These are phyloP conservation scores for Aspergillus fumigatiaffinis DNA, from an alignment of 2,329 filamentous ascomycete species.

Conservation along the genomic window DNA sequence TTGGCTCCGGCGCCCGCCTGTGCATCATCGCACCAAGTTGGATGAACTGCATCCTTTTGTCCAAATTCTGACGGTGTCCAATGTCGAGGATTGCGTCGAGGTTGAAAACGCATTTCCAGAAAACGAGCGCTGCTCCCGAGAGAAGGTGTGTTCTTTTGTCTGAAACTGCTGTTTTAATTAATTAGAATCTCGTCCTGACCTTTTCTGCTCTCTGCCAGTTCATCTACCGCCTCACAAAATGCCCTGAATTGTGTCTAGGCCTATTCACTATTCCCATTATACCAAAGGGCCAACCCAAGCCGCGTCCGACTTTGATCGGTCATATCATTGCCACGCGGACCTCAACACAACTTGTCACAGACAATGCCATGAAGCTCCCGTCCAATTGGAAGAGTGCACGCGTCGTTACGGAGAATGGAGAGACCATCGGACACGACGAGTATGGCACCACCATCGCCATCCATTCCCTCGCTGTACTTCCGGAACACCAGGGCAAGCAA, in stretches of 20 bases:
- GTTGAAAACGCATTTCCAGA: slow-evolving; percentile 60
- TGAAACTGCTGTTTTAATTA: not conserved
- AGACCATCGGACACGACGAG: slow-evolving; percentile 65
- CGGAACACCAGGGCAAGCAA: slow-evolving; percentile 68
- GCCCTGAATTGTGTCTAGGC: slow-evolving; percentile 73
- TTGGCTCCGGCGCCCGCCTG: slow-evolving; percentile 39
- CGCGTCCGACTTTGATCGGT: slow-evolving; percentile 62
- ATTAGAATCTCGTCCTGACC: slow-evolving; percentile 9
- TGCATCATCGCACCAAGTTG: slow-evolving; percentile 34
- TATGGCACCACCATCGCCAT: slow-evolving; percentile 71
- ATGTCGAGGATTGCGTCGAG: slow-evolving; percentile 51
- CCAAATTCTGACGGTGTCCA: slow-evolving; percentile 61
- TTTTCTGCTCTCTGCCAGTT: slow-evolving; percentile 50
- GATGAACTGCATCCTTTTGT: slow-evolving; percentile 68
- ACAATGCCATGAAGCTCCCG: slow-evolving; percentile 72
- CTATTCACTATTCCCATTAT: slow-evolving; percentile 63
- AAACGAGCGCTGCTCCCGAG: slow-evolving; percentile 53
- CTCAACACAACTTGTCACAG: slow-evolving; percentile 60
- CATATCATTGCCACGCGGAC: slow-evolving; percentile 76
- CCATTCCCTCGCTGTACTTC: slow-evolving; percentile 77
- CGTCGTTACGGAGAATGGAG: slow-evolving; percentile 35
- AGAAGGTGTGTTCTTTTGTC: slow-evolving; percentile 50
- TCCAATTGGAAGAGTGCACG: slow-evolving; percentile 57
- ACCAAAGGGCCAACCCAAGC: slow-evolving; percentile 56
- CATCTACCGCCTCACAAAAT: slow-evolving; percentile 68